These are phyloP conservation scores for Inosperma sp. DNA, from an alignment of 768 basidiomycete species.

Conservation along the genomic window DNA sequence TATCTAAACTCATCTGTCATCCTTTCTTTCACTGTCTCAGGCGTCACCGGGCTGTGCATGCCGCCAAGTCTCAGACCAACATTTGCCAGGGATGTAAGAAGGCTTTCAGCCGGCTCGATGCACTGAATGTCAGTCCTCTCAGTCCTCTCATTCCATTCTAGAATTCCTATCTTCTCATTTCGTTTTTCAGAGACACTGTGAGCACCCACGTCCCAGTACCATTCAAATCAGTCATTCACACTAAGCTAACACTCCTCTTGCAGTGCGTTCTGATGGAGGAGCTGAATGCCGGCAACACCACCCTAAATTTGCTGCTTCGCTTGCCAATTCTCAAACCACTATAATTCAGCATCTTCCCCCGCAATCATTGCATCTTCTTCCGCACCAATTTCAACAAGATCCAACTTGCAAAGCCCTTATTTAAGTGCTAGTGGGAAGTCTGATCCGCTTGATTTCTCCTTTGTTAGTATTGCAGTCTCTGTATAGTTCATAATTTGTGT, in stretches of 20 bases:
- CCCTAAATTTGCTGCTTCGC: constrained; percentile 31
- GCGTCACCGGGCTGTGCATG: constrained; percentile 88
- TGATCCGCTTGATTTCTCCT: constrained; percentile 6
- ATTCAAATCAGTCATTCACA: constrained; percentile 20
- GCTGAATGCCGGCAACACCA: constrained; percentile 62
- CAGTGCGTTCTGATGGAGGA: constrained; percentile 83
- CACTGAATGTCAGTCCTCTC: constrained; percentile 73
- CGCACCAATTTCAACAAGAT: constrained; percentile 4
- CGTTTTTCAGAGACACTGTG: constrained; percentile 64
- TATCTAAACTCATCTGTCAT: constrained; percentile 7
- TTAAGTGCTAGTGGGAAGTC: background rate
- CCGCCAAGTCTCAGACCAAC: constrained; percentile 77
- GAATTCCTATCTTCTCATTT: constrained; percentile 2
- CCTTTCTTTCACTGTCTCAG: constrained; percentile 32
- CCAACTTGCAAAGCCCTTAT: constrained; percentile 1
- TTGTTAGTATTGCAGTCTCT: background rate
- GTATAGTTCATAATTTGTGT: constrained; percentile 1
- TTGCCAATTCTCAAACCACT: constrained; percentile 10
- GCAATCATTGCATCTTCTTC: constrained; percentile 5
- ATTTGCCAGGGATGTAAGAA: constrained; percentile 90
- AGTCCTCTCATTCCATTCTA: constrained; percentile 18
- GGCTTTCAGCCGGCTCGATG: constrained; percentile 91
- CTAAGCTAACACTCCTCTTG: constrained; percentile 24
- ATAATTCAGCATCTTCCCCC: background rate
- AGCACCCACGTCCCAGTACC: constrained; percentile 39